Conservation (phyloP, 306 rosid genomes). For the Neltuma alba region DNA sequence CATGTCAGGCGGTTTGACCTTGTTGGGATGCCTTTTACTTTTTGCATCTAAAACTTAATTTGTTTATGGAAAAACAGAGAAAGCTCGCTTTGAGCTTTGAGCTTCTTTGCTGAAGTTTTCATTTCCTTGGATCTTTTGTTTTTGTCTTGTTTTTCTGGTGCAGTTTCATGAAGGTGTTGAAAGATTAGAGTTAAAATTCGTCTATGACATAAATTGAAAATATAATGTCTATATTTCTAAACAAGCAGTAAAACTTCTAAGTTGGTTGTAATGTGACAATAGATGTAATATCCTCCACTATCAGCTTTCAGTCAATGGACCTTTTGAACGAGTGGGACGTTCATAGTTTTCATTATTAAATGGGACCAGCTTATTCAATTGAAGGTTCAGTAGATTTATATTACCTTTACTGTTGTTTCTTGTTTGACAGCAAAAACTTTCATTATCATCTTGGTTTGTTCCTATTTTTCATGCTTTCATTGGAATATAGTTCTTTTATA, state of each 20-base stretch:
- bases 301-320: not conserved
- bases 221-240: not conserved
- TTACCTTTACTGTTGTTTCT: not conserved
- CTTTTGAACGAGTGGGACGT: not conserved
- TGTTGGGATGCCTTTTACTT: not conserved
- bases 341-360: not conserved
- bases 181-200: slow-evolving; percentile 19
- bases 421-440: not conserved
- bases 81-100: slow-evolving; percentile 1
- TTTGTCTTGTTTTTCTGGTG: not conserved
- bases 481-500: not conserved
- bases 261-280: slow-evolving; percentile 16
- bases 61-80: not conserved
- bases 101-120: slow-evolving; percentile 2
- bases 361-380: slow-evolving; percentile 2
- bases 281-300: slow-evolving; percentile 7
- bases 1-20: not conserved
- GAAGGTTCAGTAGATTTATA: slow-evolving; percentile 1
- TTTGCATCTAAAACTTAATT: slow-evolving; percentile 5
- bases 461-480: slow-evolving; percentile 16
- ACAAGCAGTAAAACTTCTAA: not conserved
- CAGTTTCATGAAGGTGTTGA: slow-evolving; percentile 10
- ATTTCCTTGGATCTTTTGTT: slow-evolving; percentile 1
- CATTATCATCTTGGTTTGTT: not conserved
- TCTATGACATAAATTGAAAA: not conserved